Evolutionary conservation across 129 eudicot species (phyloP).

Genomic region (Cynara cardunculus): DNA sequence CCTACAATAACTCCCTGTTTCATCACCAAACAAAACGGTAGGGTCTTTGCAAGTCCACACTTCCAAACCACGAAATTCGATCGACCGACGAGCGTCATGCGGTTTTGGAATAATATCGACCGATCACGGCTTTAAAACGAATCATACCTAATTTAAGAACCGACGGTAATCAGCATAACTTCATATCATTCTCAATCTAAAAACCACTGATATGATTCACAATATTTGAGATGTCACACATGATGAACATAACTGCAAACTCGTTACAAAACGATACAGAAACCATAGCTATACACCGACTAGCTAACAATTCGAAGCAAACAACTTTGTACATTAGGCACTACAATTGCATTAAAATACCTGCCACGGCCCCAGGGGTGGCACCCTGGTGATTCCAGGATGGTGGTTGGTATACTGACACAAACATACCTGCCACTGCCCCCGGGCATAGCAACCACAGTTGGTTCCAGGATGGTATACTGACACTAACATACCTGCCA

Average conservation of each 20-base stretch:
- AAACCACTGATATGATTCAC: not conserved
- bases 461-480: not conserved
- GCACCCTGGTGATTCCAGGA: too few species aligned
- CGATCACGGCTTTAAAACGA: not conserved
- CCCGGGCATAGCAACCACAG: not conserved
- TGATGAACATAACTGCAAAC: constrained; percentile 1
- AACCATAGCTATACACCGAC: constrained; percentile 14
- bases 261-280: constrained; percentile 18
- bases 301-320: constrained; percentile 12
- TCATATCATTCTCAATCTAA: not conserved
- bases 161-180: not conserved
- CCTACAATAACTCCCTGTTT: not conserved
- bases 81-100: not conserved
- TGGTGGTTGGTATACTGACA: too few species aligned
- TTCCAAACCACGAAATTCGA: not conserved
- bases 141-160: not conserved
- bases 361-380: not conserved
- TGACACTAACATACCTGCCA: not conserved
- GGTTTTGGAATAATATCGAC: not conserved
- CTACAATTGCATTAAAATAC: constrained; percentile 8
- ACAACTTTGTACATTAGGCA: constrained; percentile 21
- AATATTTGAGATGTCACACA: constrained; percentile 5
- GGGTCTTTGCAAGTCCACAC: not conserved
- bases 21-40: not conserved
- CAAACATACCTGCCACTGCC: not conserved